Evolutionary conservation across 495 filamentous ascomycete species (phyloP).

Genomic region (Astrocystis sublimbata): DNA sequence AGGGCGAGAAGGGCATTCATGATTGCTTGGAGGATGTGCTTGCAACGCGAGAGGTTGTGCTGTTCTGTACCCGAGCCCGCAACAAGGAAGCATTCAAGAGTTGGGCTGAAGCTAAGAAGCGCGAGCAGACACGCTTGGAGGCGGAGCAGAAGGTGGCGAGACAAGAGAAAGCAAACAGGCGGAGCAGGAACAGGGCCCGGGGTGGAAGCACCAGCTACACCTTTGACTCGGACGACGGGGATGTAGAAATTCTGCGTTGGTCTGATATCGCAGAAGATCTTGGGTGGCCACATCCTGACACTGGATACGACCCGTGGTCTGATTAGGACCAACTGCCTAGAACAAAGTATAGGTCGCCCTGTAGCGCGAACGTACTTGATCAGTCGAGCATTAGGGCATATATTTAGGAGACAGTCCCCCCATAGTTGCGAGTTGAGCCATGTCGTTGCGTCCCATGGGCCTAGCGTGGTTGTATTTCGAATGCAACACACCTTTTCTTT

Average conservation of each 20-base stretch:
- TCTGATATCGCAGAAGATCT: slow-evolving; percentile 6
- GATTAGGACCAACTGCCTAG: no score
- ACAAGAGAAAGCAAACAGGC: slow-evolving; percentile 9
- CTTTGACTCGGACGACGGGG: slow-evolving; percentile 28
- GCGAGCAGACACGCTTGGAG: slow-evolving; percentile 1
- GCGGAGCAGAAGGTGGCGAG: slow-evolving; percentile 9
- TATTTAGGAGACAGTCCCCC: no score
- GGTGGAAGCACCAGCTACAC: slow-evolving; percentile 51
- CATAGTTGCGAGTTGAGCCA: no score
- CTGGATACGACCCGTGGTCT: slow-evolving; percentile 1
- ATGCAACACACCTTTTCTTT: no score
- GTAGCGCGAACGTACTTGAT: no score
- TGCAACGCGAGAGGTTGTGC: slow-evolving; percentile 25
- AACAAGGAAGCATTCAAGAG: slow-evolving; percentile 10
- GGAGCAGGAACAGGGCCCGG: slow-evolving; percentile 23
- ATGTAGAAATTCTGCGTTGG: slow-evolving; percentile 32
- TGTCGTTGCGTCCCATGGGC: no score
- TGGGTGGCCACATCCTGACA: slow-evolving; percentile 3
- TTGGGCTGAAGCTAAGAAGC: slow-evolving; percentile 20
- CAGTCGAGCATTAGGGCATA: no score
- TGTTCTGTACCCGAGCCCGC: slow-evolving; percentile 17
- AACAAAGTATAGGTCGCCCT: no score
- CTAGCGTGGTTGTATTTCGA: no score
- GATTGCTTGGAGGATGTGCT: slow-evolving; percentile 28
- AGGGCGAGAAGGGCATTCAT: slow-evolving; percentile 20